Evolutionary conservation across 176 grass and related monocot species (phyloP), one percentile per base, ranked within the genome.

Genomic region (Ananas comosus): DNA sequence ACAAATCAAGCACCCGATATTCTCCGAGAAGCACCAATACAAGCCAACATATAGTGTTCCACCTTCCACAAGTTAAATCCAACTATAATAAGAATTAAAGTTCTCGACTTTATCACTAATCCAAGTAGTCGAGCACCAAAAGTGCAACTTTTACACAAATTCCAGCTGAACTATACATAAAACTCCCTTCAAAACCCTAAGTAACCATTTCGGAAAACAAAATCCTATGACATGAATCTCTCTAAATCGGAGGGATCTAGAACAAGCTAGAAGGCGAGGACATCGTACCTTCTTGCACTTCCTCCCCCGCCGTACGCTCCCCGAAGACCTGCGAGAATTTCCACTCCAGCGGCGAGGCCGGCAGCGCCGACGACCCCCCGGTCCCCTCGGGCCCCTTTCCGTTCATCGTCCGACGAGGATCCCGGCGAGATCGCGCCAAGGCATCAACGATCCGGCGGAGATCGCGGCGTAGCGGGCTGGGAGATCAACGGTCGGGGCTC

Each of bases 241-340:
- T 17, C 17, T 17, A 25, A 92, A 89, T 83, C 74, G 12, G 64
- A 19, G 69, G 76, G 86, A 89, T 84, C 86, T 94, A 76, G 66
- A 59, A 67, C 11, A 53, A 27, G 13, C 28, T 59, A 54, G 28
- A 76, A 54, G 42, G 51, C 24, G 13, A n/a, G 17, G 33, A 70
- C 13, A 49, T 52, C 61, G 51, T 82, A 94, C 91, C 91, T 94
- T 94, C 91, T 80, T 89, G 91, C 64, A 94, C 86, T 79, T 94
- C 91, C 73, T 94, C 91, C 50, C 91, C 91, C 42, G 91, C 83
- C 67, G 83, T 63, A 63, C 91, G 86, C 74, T 94, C 86, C 73
- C 91, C 91, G 79, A 94, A 94, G 74, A 94, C 91, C 91, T 94
- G 91, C 27, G 91, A 87, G 75, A 94, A 94, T 57, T 78, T 73